These are phyloP conservation scores for Pilobolus umbonatus DNA, from an alignment of 192 early-diverging fungal species.

Conservation along the genomic window DNA sequence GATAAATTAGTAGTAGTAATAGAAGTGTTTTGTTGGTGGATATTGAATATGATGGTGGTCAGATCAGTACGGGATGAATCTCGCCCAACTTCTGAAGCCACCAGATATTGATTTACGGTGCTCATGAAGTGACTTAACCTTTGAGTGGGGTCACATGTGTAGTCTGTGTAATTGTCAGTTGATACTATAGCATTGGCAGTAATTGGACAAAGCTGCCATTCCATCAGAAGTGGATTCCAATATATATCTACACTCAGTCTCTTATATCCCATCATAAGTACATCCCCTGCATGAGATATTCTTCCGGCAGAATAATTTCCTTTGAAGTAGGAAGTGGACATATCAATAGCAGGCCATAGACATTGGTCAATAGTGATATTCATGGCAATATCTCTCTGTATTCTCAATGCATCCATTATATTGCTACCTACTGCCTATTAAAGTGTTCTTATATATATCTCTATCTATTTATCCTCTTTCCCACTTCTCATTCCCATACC, in stretches of 20 bases:
- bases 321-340: slow-evolving; percentile 29
- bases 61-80: not conserved
- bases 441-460: no score
- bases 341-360: slow-evolving; percentile 25
- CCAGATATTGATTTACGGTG: not conserved
- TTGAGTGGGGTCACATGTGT: not conserved
- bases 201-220: slow-evolving; percentile 26
- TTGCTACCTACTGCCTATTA: no score
- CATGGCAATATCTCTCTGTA: slow-evolving; percentile 29
- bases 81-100: not conserved
- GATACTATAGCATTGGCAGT: not conserved
- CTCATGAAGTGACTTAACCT: not conserved
- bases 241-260: slow-evolving; percentile 28
- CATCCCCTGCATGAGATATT: not conserved
- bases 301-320: slow-evolving; percentile 13
- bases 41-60: not conserved
- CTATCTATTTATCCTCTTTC: no score
- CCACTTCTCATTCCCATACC: no score
- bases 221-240: slow-evolving; percentile 16
- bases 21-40: not conserved
- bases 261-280: slow-evolving; percentile 17
- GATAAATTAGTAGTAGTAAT: not conserved
- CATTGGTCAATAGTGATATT: slow-evolving; percentile 26
- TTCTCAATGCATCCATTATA: slow-evolving; percentile 19
- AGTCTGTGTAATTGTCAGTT: not conserved